phyloP scores from a whole-genome alignment of 345 rosid genomes.

The Rhizophora mangle region DNA sequence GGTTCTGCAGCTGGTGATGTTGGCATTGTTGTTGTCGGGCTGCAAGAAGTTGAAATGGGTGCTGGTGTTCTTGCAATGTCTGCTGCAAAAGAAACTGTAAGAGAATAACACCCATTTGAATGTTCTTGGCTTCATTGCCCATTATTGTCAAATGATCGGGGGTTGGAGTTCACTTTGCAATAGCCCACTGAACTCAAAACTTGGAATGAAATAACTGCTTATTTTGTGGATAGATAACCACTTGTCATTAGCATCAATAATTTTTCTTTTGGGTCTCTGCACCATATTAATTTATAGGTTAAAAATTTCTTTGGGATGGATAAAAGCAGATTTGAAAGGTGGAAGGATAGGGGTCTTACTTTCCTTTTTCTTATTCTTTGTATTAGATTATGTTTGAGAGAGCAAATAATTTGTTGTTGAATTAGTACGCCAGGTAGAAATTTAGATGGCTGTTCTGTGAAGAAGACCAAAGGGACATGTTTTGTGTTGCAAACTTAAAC shows the following conservation, averaged over 20 bases:
- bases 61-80: constrained; percentile 98
- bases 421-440: neutral
- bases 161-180: neutral
- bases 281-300: neutral
- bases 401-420: neutral
- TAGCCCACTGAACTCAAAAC: neutral
- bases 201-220: too few species aligned
- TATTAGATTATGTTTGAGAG: neutral
- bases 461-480: neutral
- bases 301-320: neutral
- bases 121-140: too few species aligned
- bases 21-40: constrained; percentile 82
- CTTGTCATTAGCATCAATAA: neutral
- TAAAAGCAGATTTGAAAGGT: neutral
- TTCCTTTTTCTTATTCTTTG: neutral
- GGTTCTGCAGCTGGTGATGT: constrained; percentile 73
- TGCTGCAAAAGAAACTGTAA: constrained; percentile 96
- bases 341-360: neutral
- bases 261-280: too few species aligned
- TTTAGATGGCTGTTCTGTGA: neutral
- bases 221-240: neutral
- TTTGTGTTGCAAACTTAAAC: neutral
- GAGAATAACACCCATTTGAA: constrained; percentile 16
- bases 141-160: neutral
- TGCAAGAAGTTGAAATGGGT: constrained; percentile 99